phyloP scores from a whole-genome alignment of 2,329 filamentous ascomycete genomes.

The Talaromyces sp. region DNA sequence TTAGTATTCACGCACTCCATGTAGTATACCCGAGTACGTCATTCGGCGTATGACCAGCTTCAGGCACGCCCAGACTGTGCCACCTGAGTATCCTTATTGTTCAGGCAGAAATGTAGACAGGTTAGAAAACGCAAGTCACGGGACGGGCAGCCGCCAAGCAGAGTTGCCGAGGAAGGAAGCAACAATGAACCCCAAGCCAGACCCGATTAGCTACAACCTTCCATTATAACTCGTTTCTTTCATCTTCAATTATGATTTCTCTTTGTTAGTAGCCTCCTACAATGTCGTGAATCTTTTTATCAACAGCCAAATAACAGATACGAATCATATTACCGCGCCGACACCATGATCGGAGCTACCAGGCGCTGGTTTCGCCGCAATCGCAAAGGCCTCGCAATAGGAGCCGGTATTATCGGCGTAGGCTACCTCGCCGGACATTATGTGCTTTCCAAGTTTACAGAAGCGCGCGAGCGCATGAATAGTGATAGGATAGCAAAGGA shows the following conservation, averaged over 20 bases:
- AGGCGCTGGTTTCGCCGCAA: conserved; percentile 92
- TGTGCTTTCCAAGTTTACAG: conserved; percentile 83
- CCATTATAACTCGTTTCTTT: neutral
- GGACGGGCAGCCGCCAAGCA: conserved; percentile 5
- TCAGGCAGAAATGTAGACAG: conserved; percentile 2
- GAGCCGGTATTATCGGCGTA: conserved; percentile 80
- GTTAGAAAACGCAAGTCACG: conserved; percentile 2
- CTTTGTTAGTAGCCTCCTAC: neutral
- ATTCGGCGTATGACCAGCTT: neutral
- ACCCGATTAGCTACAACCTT: neutral
- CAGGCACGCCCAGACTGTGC: neutral
- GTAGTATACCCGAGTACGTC: neutral
- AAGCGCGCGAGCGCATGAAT: conserved; percentile 93
- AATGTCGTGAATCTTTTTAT: conserved; percentile 19
- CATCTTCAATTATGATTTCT: neutral
- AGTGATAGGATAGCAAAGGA: conserved; percentile 94
- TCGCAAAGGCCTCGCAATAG: conserved; percentile 83
- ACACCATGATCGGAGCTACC: conserved; percentile 65
- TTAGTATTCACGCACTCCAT: too few relatives aligned
- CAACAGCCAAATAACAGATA: neutral
- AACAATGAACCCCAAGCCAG: neutral
- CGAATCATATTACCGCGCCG: conserved; percentile 12
- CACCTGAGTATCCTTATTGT: neutral
- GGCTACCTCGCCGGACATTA: conserved; percentile 93
- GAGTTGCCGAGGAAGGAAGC: conserved; percentile 19